These are phyloP conservation scores for Blastobotrys peoriensis DNA, from an alignment of 805 yeast genomes.

Conservation along the genomic window DNA sequence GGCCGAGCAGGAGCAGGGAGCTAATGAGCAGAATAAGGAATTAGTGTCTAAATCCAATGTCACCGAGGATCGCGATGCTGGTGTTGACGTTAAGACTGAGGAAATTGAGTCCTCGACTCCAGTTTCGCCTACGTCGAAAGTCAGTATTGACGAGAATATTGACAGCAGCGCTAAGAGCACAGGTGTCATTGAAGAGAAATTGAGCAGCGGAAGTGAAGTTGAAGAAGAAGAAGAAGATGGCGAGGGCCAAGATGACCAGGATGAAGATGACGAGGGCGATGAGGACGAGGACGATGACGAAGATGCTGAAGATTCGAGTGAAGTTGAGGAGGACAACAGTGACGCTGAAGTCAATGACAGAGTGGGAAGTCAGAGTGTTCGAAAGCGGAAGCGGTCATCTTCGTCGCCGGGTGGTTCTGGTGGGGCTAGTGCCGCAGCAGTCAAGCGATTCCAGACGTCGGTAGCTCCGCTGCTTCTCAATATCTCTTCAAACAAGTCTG, in stretches of 20 bases:
- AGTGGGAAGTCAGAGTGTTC: neutral
- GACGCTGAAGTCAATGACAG: constrained; percentile 8
- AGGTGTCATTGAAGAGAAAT: constrained; percentile 1
- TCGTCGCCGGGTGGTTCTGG: constrained; percentile 11
- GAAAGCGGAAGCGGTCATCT: constrained; percentile 16
- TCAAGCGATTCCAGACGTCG: constrained; percentile 54
- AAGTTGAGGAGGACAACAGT: constrained; percentile 9
- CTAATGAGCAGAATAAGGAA: no score
- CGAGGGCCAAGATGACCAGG: constrained; percentile 8
- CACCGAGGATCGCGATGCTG: constrained; percentile 1
- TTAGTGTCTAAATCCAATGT: no score
- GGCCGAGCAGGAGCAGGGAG: no score
- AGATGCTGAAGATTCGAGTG: constrained; percentile 7
- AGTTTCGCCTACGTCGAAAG: neutral
- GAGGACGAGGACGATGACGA: constrained; percentile 9
- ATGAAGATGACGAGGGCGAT: constrained; percentile 8
- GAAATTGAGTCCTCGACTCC: constrained; percentile 7
- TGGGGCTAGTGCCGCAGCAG: constrained; percentile 17
- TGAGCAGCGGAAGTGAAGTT: constrained; percentile 2
- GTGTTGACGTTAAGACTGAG: constrained; percentile 1
- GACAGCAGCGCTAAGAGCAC: neutral
- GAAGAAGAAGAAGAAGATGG: constrained; percentile 6
- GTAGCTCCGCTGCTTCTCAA: constrained; percentile 58
- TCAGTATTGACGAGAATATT: neutral
- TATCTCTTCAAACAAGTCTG: constrained; percentile 63